phyloP scores from a whole-genome alignment of 2,329 filamentous ascomycete genomes.

The Aureobasidium melanogenum region DNA sequence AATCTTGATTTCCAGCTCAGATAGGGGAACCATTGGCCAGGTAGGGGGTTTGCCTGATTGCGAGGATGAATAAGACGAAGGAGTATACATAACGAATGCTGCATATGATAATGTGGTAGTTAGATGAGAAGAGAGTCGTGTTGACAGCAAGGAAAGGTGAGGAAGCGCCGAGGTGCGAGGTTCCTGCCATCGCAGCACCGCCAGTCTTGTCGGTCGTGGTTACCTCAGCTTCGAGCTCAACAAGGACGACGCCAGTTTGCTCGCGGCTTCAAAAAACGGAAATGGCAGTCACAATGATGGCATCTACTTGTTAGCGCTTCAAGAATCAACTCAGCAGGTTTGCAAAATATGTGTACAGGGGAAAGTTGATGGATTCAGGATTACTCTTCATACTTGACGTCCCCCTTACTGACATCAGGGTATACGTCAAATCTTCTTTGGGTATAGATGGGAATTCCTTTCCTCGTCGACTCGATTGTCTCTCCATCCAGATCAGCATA shows the following conservation, averaged over 20 bases:
- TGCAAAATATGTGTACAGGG: no score
- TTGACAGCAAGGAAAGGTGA: neutral
- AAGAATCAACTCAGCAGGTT: neutral
- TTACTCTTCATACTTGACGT: constrained; percentile 27
- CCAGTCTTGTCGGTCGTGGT: neutral
- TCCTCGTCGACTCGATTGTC: constrained; percentile 65
- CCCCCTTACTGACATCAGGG: constrained; percentile 68
- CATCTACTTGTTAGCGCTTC: neutral
- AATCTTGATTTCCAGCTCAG: neutral
- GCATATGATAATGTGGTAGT: neutral
- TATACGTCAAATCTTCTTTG: constrained; percentile 95
- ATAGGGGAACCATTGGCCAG: constrained; percentile 6
- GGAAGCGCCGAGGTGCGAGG: neutral
- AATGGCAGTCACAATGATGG: neutral
- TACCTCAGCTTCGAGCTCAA: neutral
- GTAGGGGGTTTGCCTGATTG: constrained; percentile 12
- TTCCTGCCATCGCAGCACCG: neutral
- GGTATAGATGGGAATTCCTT: constrained; percentile 70
- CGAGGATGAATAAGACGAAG: constrained; percentile 11
- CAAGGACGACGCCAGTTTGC: neutral
- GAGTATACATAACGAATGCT: neutral
- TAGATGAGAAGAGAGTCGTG: neutral
- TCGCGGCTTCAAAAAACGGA: no score
- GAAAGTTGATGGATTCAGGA: neutral
- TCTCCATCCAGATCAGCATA: constrained; percentile 60